Conservation (phyloP, 2,329 filamentous ascomycete species). For the Cladosporium sp. region DNA sequence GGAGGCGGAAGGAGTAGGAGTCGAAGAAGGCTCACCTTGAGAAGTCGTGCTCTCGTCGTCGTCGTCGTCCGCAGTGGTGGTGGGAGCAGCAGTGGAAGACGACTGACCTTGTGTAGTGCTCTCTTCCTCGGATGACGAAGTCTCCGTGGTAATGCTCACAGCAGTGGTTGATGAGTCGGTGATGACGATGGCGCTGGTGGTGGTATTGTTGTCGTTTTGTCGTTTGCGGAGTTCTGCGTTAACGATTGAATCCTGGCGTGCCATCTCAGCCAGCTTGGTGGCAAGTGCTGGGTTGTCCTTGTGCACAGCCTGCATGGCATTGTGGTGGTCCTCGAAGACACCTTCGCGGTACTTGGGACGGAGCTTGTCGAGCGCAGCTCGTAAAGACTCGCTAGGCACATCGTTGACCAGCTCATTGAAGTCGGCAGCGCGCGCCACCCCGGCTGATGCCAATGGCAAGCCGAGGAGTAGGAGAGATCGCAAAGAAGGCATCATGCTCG, state of each 20-base stretch:
- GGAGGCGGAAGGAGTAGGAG: constrained; percentile 13
- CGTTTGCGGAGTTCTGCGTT: constrained; percentile 39
- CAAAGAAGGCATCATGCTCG: constrained; percentile 35
- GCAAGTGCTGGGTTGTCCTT: constrained; percentile 58
- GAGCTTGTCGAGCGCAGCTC: constrained; percentile 61
- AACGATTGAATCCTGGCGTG: constrained; percentile 41
- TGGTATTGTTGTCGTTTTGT: constrained; percentile 30
- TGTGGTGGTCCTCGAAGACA: constrained; percentile 60
- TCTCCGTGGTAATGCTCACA: constrained; percentile 21
- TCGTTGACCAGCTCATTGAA: constrained; percentile 54
- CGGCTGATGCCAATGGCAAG: constrained; percentile 34
- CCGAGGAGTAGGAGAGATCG: constrained; percentile 35
- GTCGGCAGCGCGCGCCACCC: constrained; percentile 26
- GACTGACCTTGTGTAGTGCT: constrained; percentile 18
- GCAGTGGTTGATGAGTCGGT: constrained; percentile 25
- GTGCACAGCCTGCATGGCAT: constrained; percentile 60
- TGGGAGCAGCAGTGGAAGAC: constrained; percentile 14
- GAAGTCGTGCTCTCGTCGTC: constrained; percentile 12
- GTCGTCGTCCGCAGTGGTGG: constrained; percentile 9
- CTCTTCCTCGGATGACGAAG: not conserved
- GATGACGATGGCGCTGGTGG: constrained; percentile 21
- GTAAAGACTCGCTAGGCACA: constrained; percentile 57
- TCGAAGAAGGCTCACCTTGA: constrained; percentile 14
- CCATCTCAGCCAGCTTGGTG: constrained; percentile 59
- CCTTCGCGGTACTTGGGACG: constrained; percentile 63